A percentile compares a stretch with the other conserved stretches of the same genome.
phyloP scores from a whole-genome alignment of 257 asterid genomes.

The Thymus quinquecostatus region DNA sequence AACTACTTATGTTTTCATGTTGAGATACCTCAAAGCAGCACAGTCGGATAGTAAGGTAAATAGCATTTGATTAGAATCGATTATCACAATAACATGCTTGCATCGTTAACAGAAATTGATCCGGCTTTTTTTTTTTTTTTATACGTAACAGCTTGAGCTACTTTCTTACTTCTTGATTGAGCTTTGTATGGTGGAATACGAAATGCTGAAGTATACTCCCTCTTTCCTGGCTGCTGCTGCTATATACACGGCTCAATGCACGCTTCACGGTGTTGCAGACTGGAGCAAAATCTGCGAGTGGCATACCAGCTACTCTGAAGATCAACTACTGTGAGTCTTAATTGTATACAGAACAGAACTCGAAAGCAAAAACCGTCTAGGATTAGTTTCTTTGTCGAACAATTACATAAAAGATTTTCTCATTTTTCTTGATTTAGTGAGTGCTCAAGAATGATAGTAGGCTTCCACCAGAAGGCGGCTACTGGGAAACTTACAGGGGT shows the following conservation, averaged over 20 bases:
- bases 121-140: not conserved
- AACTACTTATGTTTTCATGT: slow-evolving; percentile 21
- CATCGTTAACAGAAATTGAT: not conserved
- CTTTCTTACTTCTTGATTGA: slow-evolving; percentile 70
- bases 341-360: no score
- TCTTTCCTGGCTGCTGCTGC: slow-evolving; percentile 91
- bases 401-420: no score
- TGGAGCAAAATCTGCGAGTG: slow-evolving; percentile 72
- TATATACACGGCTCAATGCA: slow-evolving; percentile 68
- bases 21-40: slow-evolving; percentile 23
- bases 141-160: slow-evolving; percentile 57
- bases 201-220: slow-evolving; percentile 78
- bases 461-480: slow-evolving; percentile 62
- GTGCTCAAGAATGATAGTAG: slow-evolving; percentile 54
- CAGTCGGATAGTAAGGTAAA: slow-evolving; percentile 10
- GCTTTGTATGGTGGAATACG: slow-evolving; percentile 73
- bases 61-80: not conserved
- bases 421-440: slow-evolving; percentile 42
- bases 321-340: slow-evolving; percentile 62
- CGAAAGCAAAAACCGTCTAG: no score
- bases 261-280: slow-evolving; percentile 54
- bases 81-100: not conserved
- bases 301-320: slow-evolving; percentile 52
- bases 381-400: no score
- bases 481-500: slow-evolving; percentile 71